These are phyloP conservation scores for Venturia oleaginea DNA, from an alignment of 2,329 filamentous ascomycete genomes.

Conservation along the genomic window DNA sequence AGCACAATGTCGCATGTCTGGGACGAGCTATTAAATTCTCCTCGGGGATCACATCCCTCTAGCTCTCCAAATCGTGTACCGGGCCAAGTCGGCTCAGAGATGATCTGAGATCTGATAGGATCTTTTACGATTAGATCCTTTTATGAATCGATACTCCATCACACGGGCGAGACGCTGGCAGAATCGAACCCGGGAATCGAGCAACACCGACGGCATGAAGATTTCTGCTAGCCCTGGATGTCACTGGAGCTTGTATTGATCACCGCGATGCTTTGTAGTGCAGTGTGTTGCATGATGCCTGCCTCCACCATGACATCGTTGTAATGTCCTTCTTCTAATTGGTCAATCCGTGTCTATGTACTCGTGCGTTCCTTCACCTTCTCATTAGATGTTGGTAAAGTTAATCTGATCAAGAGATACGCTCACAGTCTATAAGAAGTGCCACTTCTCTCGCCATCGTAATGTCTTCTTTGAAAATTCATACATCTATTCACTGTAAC, in stretches of 20 bases:
- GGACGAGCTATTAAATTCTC: not conserved
- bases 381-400: not conserved
- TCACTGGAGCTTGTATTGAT: not conserved
- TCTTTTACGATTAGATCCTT: not conserved
- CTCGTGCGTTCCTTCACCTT: not conserved
- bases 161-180: not conserved
- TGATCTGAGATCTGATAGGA: conserved; percentile 9
- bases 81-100: conserved; percentile 1
- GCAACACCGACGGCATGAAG: not conserved
- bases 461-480: not conserved
- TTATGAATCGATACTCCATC: not conserved
- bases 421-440: not conserved
- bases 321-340: not conserved
- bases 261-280: not conserved
- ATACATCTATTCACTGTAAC: not conserved
- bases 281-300: not conserved
- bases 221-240: not conserved
- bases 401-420: not conserved
- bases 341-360: not conserved
- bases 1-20: not conserved
- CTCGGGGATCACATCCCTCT: not conserved
- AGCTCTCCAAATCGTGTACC: not conserved
- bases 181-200: not conserved
- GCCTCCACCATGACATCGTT: not conserved
- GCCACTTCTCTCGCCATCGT: not conserved